Base-by-base conservation (phyloP, 495 filamentous ascomycete genomes). In the Penicillium desertorum region DNA sequence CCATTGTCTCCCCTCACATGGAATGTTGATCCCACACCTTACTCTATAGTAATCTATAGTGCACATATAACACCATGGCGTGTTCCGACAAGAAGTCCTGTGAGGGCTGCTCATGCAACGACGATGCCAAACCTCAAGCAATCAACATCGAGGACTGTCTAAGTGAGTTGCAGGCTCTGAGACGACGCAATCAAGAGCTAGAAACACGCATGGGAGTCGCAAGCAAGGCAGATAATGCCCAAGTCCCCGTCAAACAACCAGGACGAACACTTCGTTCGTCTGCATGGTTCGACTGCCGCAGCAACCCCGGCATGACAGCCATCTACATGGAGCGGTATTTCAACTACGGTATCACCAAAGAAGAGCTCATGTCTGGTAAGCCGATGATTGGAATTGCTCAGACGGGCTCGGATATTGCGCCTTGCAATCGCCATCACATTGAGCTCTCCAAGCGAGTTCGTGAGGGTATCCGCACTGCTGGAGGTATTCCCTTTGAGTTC, bases 301-400 rank as follows among this genome's bases (percentile, higher is more conserved):
- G 62, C 45, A 72, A 81, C 52, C 71, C 76, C 17, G 79, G 71
- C 44, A 83, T 84, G 75, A 76, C 74, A 27, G 71, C 79, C 0
- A 56, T 81, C 14, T 83, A 83, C 53, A 74, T 81, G 52, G 80
- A 83, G 60, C 72, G 80, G n/a, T 82, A 81, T 47, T 72, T 82
- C 52, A 83, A 82, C 60, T 83, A 78, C 45, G 80, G 80, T 3
- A 65, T 83, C 20, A 83, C 80, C 0, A 67, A 73, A 19, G 79
- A 83, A 42, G 80, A 83, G 57, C 65, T 83, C 6, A 75, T 78
- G 68, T 79, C 77, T 14, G 76, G 74, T 9, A 82, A 80, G 58
- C 80, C 80, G n/a, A 77, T 83, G 61, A 81, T 83, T 59, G 80
- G 80, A 39, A 83, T 82, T 53, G 80, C 79, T 0, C 79, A 83